Percentiles rank a stretch among this genome's conserved stretches.
phyloP scores from a whole-genome alignment of 2,329 filamentous ascomycete genomes.

The Delphinella strobiligena region DNA sequence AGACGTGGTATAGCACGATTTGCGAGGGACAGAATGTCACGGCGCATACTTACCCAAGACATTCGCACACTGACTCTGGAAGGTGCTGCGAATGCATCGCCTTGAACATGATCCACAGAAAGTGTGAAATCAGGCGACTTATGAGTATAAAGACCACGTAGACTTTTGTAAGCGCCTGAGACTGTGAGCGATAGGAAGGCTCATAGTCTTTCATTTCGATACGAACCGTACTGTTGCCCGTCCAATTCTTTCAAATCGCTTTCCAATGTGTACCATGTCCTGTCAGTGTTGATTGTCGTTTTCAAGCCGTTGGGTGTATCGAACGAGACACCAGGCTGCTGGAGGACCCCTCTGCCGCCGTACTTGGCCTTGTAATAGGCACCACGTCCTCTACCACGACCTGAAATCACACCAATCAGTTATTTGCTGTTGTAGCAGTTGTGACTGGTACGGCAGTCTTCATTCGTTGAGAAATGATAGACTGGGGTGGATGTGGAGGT shows the following conservation, averaged over 20 bases:
- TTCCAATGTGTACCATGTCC: no score
- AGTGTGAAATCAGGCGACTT: conserved; percentile 15
- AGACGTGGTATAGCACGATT: background rate
- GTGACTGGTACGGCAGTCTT: no score
- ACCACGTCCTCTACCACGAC: conserved; percentile 14
- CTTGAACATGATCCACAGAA: conserved; percentile 22
- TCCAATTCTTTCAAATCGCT: no score
- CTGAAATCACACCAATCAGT: background rate
- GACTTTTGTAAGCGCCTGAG: conserved; percentile 21
- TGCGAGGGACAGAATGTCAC: background rate
- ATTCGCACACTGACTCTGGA: conserved; percentile 16
- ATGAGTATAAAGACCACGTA: conserved; percentile 18
- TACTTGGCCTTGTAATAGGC: conserved; percentile 16
- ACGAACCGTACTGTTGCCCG: conserved; percentile 20
- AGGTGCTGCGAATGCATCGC: conserved; percentile 22
- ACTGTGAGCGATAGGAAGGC: no score
- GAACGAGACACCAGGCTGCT: no score
- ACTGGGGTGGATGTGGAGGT: no score
- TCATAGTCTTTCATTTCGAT: no score
- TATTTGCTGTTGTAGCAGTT: no score
- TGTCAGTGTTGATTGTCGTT: no score
- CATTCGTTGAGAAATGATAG: no score
- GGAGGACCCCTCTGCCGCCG: conserved; percentile 11
- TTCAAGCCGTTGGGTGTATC: no score
- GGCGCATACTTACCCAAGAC: conserved; percentile 5